Percentiles rank a stretch among this genome's conserved stretches.
Evolutionary conservation across 2,329 filamentous ascomycete genomes (phyloP).

Genomic region (Fusarium agapanthi): DNA sequence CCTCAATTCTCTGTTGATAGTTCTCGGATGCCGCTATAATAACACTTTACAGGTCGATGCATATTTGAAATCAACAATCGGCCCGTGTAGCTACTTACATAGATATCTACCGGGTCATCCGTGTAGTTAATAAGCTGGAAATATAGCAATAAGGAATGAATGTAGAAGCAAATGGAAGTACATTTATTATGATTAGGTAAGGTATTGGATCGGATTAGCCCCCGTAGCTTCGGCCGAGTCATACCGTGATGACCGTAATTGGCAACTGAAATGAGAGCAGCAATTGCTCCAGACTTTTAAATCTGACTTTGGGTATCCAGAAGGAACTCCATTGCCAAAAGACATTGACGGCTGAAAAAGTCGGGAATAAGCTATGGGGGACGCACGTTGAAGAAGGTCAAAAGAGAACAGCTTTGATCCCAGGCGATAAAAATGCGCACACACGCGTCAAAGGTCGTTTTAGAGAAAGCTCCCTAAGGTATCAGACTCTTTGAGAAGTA

Average conservation of each 20-base stretch:
- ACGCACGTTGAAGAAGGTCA: background rate
- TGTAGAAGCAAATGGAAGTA: background rate
- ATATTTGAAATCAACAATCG: background rate
- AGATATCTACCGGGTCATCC: too few species aligned
- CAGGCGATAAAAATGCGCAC: too few species aligned
- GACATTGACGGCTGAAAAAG: background rate
- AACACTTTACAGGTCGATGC: background rate
- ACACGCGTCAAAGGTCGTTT: too few species aligned
- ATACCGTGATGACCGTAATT: background rate
- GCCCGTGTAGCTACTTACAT: background rate
- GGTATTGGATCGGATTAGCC: background rate
- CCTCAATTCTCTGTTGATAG: background rate
- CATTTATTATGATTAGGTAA: background rate
- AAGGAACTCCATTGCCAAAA: background rate
- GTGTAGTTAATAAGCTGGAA: background rate
- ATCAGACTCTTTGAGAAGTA: too few species aligned
- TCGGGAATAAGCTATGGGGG: background rate
- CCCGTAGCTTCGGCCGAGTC: background rate
- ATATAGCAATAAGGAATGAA: background rate
- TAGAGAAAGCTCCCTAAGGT: too few species aligned
- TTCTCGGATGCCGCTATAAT: background rate
- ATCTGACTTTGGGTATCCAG: background rate
- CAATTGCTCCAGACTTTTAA: background rate
- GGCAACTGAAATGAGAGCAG: background rate
- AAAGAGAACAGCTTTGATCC: background rate